Base-by-base conservation (phyloP, 164 flowering plant species). In the Cinnamomum micranthum region DNA sequence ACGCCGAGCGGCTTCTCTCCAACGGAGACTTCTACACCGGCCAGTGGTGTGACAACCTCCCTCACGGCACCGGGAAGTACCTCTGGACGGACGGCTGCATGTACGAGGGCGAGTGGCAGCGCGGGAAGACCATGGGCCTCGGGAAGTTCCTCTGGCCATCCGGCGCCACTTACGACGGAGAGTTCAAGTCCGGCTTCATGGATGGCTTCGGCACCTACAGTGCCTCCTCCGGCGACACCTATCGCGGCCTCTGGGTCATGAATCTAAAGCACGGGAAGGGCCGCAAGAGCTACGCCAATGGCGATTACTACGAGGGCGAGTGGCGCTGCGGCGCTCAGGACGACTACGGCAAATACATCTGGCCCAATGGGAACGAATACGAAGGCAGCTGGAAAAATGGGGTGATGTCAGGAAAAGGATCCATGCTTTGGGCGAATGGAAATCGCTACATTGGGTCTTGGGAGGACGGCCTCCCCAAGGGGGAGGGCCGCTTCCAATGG, bases 151-250 rank as follows among this genome's bases (percentile, higher is more conserved):
- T 87, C 71, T 94, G 98, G 98, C 97, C 97, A 22, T 86, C 90
- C 3, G 97, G 98, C n/a, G 97, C 97, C 20, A 91, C 91, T 28
- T 92, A 90, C 70, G 97, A 91, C 62, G 98, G 98, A 22, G 88
- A 89, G 17, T 94, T 94, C 89, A 89, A 86, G 78, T 78, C 64
- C n/a, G 93, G 96, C 2, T 87, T 77, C 51, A 90, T 92, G 97
- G 97, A 92, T 69, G 98, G 98, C 0, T 82, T 80, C 60, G 98
- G 98, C 15, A 88, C 89, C 52, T 92, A 87, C 60, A 88, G 83
- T 0, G 91, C 95, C 23, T 72, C 85, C 14, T 73, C 77, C 6
- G 92, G 90, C 2, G 92, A 88, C 71, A 85, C 89, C 2, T 94
- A 91, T 73, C 81, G 81, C 25, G 98, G 98, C 3, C 63, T 11